phyloP scores from a whole-genome alignment of 75 land plant genomes.

The Isoetes taiwanensis region DNA sequence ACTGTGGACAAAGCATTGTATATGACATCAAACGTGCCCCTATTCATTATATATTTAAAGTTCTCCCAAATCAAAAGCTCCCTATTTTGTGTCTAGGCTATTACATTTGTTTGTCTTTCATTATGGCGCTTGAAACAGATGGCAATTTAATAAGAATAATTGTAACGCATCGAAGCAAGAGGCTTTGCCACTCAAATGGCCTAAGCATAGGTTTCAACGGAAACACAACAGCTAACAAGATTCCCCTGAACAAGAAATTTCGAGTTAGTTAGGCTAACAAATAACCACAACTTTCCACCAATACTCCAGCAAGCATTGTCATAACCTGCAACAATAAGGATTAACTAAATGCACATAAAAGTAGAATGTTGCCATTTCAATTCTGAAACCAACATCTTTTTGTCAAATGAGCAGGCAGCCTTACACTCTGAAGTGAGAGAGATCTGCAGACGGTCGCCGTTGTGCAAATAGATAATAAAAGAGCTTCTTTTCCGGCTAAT shows the following conservation, averaged over 20 bases:
- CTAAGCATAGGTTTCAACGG: neutral
- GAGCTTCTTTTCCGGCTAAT: neutral
- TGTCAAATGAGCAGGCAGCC: too few relatives aligned
- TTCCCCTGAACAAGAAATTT: neutral
- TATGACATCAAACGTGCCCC: too few relatives aligned
- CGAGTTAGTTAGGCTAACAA: too few relatives aligned
- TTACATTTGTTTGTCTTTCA: neutral
- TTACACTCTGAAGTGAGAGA: neutral
- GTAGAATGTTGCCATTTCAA: too few relatives aligned
- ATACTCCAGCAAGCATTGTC: neutral
- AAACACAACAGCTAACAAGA: neutral
- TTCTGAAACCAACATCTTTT: too few relatives aligned
- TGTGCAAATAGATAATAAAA: neutral
- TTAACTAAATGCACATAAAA: too few relatives aligned
- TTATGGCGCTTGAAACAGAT: too few relatives aligned
- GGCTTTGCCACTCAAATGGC: conserved; percentile 5
- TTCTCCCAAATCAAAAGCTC: neutral
- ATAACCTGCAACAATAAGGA: neutral
- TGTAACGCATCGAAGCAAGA: neutral
- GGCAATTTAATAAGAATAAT: too few relatives aligned
- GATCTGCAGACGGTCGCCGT: conserved; percentile 1
- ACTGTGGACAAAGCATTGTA: neutral
- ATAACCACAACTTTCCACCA: neutral
- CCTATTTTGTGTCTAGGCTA: neutral
- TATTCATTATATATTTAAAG: too few relatives aligned